A percentile compares a stretch with the other conserved stretches of the same genome.
Evolutionary conservation across 352 stramenopile species (phyloP).

Genomic region (Phytopythium oedochilum): DNA sequence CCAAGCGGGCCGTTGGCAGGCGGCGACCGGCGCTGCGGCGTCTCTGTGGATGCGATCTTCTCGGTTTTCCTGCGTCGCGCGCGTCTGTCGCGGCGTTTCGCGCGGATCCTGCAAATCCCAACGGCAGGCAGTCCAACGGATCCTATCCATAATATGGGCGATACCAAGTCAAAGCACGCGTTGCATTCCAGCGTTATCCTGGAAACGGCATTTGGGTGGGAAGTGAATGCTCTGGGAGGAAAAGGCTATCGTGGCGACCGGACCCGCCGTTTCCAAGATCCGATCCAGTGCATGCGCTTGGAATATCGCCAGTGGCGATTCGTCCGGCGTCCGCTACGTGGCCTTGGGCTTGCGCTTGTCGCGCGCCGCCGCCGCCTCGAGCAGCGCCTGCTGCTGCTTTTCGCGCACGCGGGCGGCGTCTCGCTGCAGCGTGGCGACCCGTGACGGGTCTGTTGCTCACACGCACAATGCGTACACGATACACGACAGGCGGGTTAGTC

Average conservation of each 20-base stretch:
- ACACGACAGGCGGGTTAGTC: conserved; percentile 4
- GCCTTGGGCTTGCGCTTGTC: conserved; percentile 13
- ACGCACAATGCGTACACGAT: neutral
- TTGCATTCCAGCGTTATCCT: too few relatives aligned
- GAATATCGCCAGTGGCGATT: too few relatives aligned
- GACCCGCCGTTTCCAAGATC: neutral
- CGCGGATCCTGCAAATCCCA: too few relatives aligned
- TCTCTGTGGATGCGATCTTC: neutral
- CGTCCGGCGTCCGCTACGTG: conserved; percentile 12
- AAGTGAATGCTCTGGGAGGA: neutral
- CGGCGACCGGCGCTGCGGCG: too few relatives aligned
- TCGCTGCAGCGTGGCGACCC: conserved; percentile 45
- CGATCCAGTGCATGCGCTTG: neutral
- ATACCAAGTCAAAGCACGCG: too few relatives aligned
- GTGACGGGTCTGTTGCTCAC: conserved; percentile 30
- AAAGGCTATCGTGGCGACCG: neutral
- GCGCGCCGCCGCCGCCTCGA: conserved; percentile 5
- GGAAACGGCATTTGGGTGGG: neutral
- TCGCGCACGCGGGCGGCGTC: conserved; percentile 54
- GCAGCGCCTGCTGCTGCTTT: conserved; percentile 42
- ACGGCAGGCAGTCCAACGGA: too few relatives aligned
- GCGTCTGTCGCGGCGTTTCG: too few relatives aligned
- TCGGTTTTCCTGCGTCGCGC: too few relatives aligned
- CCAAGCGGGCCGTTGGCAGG: too few relatives aligned
- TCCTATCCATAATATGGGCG: too few relatives aligned